Percentiles rank a stretch among this genome's conserved stretches.
Conservation (phyloP, 495 filamentous ascomycete genomes). For the Lindgomyces ingoldianus region DNA sequence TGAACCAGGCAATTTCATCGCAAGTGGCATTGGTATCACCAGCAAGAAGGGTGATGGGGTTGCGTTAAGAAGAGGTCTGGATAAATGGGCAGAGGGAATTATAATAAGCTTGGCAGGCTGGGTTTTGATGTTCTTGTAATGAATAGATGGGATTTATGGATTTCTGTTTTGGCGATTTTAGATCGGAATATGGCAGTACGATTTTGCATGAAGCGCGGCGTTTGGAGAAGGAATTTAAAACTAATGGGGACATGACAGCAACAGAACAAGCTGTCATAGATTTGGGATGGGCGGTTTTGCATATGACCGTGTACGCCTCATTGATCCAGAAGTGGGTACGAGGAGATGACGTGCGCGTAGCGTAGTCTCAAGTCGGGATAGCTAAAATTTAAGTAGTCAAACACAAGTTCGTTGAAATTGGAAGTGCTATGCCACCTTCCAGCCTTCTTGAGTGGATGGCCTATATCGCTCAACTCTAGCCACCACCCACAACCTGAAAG, state of each 20-base stretch:
- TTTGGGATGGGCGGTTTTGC: too few species aligned
- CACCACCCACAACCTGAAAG: too few species aligned
- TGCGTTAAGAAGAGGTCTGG: constrained; percentile 3
- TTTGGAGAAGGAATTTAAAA: constrained; percentile 1
- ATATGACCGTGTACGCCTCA: too few species aligned
- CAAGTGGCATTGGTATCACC: constrained; percentile 24
- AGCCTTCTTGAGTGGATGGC: too few species aligned
- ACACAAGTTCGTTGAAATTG: too few species aligned
- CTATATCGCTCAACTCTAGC: too few species aligned
- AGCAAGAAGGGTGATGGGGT: constrained; percentile 10
- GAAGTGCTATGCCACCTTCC: too few species aligned
- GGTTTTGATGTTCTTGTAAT: constrained; percentile 26
- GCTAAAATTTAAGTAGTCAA: too few species aligned
- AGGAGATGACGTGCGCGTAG: too few species aligned
- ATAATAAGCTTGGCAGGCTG: constrained; percentile 30
- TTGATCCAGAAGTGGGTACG: too few species aligned
- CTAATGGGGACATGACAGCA: neutral
- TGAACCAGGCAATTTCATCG: constrained; percentile 24
- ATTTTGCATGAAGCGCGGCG: constrained; percentile 27
- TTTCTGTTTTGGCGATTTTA: neutral
- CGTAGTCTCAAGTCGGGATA: too few species aligned
- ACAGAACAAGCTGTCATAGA: too few species aligned
- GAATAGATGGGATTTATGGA: neutral
- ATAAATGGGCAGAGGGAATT: constrained; percentile 23
- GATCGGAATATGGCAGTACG: constrained; percentile 11